Evolutionary conservation across 768 basidiomycete genomes (phyloP).

Genomic region (Boletus vinaceobasis): DNA sequence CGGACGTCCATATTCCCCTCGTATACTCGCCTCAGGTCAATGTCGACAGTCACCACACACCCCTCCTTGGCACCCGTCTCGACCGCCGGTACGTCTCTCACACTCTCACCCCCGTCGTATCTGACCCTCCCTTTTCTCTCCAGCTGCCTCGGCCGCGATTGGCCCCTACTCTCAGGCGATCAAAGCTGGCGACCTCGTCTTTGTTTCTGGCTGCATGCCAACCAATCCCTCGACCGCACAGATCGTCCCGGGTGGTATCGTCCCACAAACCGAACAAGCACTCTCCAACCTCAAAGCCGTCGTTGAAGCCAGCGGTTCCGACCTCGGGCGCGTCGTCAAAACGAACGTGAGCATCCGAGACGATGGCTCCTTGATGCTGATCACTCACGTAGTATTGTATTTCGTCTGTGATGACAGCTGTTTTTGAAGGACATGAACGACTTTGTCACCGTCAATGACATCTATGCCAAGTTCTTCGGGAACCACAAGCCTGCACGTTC

Average conservation of each 20-base stretch:
- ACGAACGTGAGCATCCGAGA: conserved; percentile 64
- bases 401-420: conserved; percentile 45
- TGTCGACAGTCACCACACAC: conserved; percentile 38
- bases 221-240: conserved; percentile 70
- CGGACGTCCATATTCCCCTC: background rate
- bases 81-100: conserved; percentile 23
- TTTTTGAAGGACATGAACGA: conserved; percentile 94
- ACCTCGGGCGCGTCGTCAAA: conserved; percentile 81
- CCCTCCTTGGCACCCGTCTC: conserved; percentile 35
- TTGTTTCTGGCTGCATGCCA: conserved; percentile 87
- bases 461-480: conserved; percentile 85
- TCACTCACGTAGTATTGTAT: background rate
- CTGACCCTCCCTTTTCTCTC: background rate
- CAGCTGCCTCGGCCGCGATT: conserved; percentile 75
- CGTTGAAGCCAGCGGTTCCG: conserved; percentile 77
- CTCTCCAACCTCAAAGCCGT: conserved; percentile 84
- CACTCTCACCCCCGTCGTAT: background rate
- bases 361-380: background rate
- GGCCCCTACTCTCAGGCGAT: conserved; percentile 90
- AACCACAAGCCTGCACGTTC: conserved; percentile 91
- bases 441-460: conserved; percentile 75
- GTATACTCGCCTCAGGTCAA: background rate
- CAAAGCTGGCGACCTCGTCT: conserved; percentile 79
- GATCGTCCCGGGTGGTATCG: conserved; percentile 21
- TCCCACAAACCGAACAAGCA: conserved; percentile 65